phyloP scores from a whole-genome alignment of 441 rosid genomes.

The Adansonia gregorii region DNA sequence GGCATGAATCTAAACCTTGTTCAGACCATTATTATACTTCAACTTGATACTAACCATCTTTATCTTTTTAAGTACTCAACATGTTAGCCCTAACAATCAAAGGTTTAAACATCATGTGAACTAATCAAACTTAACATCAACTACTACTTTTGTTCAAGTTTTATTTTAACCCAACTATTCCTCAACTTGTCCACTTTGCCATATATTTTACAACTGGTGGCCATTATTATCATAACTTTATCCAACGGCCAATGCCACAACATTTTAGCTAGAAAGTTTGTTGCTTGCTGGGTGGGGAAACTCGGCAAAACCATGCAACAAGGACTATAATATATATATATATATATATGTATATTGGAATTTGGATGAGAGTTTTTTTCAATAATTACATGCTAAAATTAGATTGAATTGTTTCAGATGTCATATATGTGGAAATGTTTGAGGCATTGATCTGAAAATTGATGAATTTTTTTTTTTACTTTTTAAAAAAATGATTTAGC shows the following conservation, averaged over 20 bases:
- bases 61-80: neutral
- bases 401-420: neutral
- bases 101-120: neutral
- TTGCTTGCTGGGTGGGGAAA: neutral
- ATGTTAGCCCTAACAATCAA: neutral
- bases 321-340: neutral
- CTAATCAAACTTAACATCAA: slow-evolving; percentile 1
- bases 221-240: slow-evolving; percentile 16
- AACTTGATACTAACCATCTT: neutral
- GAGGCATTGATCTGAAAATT: neutral
- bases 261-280: neutral
- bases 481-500: neutral
- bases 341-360: neutral
- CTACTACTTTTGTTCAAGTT: neutral
- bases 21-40: neutral
- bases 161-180: neutral
- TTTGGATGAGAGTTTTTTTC: neutral
- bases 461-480: neutral
- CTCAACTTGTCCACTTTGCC: slow-evolving; percentile 19
- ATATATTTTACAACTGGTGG: neutral
- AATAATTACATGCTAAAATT: neutral
- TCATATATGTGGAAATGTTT: neutral
- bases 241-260: neutral
- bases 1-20: slow-evolving; percentile 15
- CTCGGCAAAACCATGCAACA: neutral